Base-by-base conservation (phyloP, 2,329 filamentous ascomycete species). In the Dryadomyces quercivorus region DNA sequence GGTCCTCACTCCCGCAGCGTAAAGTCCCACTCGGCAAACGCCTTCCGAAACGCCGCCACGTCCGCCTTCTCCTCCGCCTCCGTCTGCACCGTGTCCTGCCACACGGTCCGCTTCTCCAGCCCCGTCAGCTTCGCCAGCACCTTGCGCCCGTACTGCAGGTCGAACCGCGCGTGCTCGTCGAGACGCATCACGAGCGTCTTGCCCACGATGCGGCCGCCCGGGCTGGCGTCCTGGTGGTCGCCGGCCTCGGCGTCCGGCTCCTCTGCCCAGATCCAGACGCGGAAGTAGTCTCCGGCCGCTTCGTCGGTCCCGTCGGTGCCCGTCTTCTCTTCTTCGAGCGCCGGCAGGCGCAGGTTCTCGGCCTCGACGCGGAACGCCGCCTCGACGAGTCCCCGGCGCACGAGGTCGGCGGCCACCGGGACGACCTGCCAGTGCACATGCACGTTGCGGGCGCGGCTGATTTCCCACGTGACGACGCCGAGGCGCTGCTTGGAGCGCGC, bases 361-460 rank as follows among this genome's bases (percentile, higher is more conserved):
- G 89, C 90, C 64, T 95, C 83, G 1, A 94, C 87, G 53, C 85
- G 84, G 71, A 98, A 96, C 0, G 85, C 92, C 0, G 87, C 88
- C 66, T 95, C 89, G 0, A 95, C 87, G 1, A 95, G 74, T 0
- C 87, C 86, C 49, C 82, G 81, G 20, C 70, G 72, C 51, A 95
- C 78, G 47, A 88, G 72, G 10, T 85, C 76, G 0, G 78, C 73
- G 0, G 86, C 80, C 0, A 94, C 74, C 1, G 93, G 89, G 34
- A 97, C 72, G 61, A 94, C 86, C 69, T 98, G 94, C 93, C 91
- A 96, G 64, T 97, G 92, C 1, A 85, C 77, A 66, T 98, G 93
- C 55, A 97, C 83, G 54, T 93, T 89, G 52, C 80, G 79, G 5
- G 75, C 76, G 51, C 90, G 84, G 65, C 84, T 92, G 62, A 98